These are phyloP conservation scores for Aspergillus pseudonomiae DNA, from an alignment of 2,329 filamentous ascomycete species.

Conservation along the genomic window DNA sequence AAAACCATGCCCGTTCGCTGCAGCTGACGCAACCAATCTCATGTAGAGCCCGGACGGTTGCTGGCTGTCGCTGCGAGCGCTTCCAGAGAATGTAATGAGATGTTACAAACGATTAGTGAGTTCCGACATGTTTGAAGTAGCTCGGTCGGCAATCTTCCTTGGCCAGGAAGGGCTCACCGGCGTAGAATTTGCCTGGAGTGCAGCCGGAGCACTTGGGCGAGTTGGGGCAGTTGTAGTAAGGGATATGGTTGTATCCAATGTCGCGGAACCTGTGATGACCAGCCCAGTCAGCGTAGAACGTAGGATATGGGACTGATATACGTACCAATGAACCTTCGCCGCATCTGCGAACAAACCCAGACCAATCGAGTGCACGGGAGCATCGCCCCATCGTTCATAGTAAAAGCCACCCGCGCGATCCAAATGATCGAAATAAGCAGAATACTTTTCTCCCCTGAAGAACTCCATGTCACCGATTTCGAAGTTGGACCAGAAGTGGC, in stretches of 20 bases:
- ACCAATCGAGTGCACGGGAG: constrained; percentile 92
- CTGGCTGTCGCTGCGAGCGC: too few species aligned
- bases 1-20: constrained; percentile 10
- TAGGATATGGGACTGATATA: constrained; percentile 19
- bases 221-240: constrained; percentile 98
- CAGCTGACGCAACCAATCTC: neutral
- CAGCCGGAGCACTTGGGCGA: constrained; percentile 91
- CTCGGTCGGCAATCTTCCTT: constrained; percentile 92
- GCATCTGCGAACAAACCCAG: constrained; percentile 89
- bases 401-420: constrained; percentile 96
- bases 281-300: constrained; percentile 2
- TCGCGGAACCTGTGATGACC: constrained; percentile 82
- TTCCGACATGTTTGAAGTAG: constrained; percentile 95
- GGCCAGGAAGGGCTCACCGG: constrained; percentile 81
- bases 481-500: constrained; percentile 99
- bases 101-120: constrained; percentile 58
- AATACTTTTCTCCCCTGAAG: constrained; percentile 86
- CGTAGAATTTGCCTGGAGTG: constrained; percentile 82
- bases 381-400: constrained; percentile 98
- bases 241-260: constrained; percentile 97
- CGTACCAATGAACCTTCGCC: constrained; percentile 88
- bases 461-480: constrained; percentile 93
- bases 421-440: constrained; percentile 94
- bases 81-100: neutral
- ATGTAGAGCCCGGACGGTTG: neutral